These are phyloP conservation scores for Mariannaea elegans DNA, from an alignment of 2,329 filamentous ascomycete genomes.

Conservation along the genomic window DNA sequence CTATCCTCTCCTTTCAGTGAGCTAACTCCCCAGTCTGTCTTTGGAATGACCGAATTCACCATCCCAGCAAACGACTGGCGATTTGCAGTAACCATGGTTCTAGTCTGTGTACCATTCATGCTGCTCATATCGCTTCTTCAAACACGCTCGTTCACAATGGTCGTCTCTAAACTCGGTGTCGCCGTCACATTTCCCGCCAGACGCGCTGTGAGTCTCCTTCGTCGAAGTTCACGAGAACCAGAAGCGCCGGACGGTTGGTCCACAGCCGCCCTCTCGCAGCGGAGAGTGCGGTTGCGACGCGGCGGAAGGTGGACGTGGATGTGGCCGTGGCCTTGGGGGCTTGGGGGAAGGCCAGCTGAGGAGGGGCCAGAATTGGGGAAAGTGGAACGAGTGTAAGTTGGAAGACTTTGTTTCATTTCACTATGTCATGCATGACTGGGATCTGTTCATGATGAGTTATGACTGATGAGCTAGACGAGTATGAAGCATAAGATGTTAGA, in stretches of 20 bases:
- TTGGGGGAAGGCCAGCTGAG: neutral
- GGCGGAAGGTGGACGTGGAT: constrained; percentile 20
- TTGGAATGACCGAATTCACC: constrained; percentile 60
- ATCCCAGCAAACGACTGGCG: constrained; percentile 54
- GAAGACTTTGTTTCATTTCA: neutral
- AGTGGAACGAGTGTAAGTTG: constrained; percentile 12
- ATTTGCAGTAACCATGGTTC: constrained; percentile 69
- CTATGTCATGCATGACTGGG: neutral
- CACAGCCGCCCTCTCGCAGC: constrained; percentile 14
- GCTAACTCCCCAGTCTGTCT: constrained; percentile 53
- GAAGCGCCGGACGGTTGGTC: constrained; percentile 33
- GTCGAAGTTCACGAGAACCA: constrained; percentile 22
- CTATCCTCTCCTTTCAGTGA: neutral
- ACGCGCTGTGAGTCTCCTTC: constrained; percentile 13
- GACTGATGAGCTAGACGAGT: neutral
- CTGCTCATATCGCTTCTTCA: constrained; percentile 57
- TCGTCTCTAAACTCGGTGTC: constrained; percentile 34
- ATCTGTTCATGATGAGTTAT: constrained; percentile 8
- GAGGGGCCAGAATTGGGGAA: constrained; percentile 26
- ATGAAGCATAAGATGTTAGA: neutral
- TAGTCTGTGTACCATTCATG: constrained; percentile 64
- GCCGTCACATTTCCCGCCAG: constrained; percentile 13
- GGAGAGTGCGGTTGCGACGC: constrained; percentile 3
- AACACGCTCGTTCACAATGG: constrained; percentile 48
- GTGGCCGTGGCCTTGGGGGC: constrained; percentile 5